Percentiles rank a stretch among this genome's conserved stretches.
Conservation (phyloP, 140 eudicot genomes). For the Senecio squalidus region DNA sequence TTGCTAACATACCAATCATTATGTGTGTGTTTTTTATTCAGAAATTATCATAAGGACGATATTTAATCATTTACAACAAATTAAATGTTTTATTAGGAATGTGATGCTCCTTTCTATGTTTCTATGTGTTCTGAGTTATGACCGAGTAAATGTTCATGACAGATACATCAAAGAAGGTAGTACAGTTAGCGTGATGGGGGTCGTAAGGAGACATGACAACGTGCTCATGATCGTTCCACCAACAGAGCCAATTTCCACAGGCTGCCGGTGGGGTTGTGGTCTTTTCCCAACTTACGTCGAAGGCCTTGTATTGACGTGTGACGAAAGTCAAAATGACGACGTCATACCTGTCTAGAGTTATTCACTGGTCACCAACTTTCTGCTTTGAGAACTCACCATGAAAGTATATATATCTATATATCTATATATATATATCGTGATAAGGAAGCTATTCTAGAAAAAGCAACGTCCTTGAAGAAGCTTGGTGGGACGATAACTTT, state of each 20-base stretch:
- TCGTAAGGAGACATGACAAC: constrained; percentile 74
- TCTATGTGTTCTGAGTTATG: neutral
- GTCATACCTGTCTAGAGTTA: constrained; percentile 71
- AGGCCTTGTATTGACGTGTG: constrained; percentile 80
- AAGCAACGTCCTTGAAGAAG: constrained; percentile 11
- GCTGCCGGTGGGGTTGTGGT: constrained; percentile 70
- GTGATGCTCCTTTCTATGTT: neutral
- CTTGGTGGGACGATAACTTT: neutral
- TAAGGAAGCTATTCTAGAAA: constrained; percentile 9
- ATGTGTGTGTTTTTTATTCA: no score
- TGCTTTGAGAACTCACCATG: constrained; percentile 11
- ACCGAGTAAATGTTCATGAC: constrained; percentile 15
- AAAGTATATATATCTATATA: no score
- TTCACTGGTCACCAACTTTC: neutral
- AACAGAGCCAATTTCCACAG: constrained; percentile 64
- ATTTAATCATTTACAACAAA: no score
- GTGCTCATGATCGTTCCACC: constrained; percentile 94
- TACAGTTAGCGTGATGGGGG: constrained; percentile 88
- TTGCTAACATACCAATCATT: no score
- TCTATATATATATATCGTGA: no score
- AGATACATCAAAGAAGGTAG: constrained; percentile 96
- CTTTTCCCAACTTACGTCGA: constrained; percentile 77
- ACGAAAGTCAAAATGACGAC: constrained; percentile 65
- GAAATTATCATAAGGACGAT: no score
- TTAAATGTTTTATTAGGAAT: no score